A percentile compares a stretch with the other conserved stretches of the same genome.
Conservation (phyloP, 208 protist species). For the Leptomonas seymouri region DNA sequence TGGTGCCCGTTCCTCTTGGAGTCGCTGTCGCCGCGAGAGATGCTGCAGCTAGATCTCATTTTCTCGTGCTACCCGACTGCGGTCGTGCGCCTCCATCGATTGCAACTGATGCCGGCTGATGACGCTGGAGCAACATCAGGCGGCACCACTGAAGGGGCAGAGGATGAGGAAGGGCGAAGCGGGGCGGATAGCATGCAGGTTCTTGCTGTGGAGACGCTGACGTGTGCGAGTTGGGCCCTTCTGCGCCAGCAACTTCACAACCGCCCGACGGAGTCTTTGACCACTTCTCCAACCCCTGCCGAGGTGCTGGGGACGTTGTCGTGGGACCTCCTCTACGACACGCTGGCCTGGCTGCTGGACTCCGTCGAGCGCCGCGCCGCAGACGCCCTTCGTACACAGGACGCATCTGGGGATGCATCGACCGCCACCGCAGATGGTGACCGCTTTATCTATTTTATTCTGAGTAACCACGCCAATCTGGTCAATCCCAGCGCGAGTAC, state of each 20-base stretch:
- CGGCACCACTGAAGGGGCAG: neutral
- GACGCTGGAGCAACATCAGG: neutral
- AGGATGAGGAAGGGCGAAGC: neutral
- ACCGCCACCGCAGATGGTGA: neutral
- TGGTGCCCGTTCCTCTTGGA: conserved; percentile 42
- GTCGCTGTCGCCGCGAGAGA: conserved; percentile 56
- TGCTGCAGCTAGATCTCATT: conserved; percentile 47
- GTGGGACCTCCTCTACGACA: conserved; percentile 39
- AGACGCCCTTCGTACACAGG: conserved; percentile 11
- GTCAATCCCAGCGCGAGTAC: conserved; percentile 28
- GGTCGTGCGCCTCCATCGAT: conserved; percentile 49
- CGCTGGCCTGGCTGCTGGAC: conserved; percentile 32
- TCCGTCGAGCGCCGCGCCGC: conserved; percentile 18
- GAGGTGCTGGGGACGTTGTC: conserved; percentile 33
- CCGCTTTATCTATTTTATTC: conserved; percentile 27
- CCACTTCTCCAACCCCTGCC: conserved; percentile 15
- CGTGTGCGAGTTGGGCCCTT: conserved; percentile 11
- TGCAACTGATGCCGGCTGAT: conserved; percentile 39
- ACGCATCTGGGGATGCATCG: neutral
- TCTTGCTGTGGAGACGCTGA: conserved; percentile 28
- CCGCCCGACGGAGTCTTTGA: conserved; percentile 29
- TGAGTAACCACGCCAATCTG: conserved; percentile 38
- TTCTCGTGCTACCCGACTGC: conserved; percentile 67
- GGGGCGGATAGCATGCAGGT: conserved; percentile 21
- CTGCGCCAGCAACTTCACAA: conserved; percentile 20